phyloP scores from a whole-genome alignment of 2,329 filamentous ascomycete genomes.

The Apiospora koreana region DNA sequence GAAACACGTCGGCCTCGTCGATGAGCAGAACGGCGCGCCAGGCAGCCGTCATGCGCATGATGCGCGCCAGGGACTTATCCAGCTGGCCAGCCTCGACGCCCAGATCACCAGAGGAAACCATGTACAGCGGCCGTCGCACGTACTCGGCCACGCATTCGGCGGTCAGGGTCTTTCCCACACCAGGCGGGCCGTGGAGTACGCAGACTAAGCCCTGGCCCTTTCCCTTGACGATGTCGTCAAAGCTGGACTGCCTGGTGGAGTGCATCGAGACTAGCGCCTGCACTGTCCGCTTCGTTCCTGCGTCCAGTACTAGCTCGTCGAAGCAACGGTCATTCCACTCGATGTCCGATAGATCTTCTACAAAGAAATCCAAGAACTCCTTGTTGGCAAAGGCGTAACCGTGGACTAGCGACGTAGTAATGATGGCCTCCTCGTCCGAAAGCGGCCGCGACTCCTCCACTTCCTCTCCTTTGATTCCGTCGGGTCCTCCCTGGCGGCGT shows the following conservation, averaged over 20 bases:
- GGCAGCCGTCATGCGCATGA: slow-evolving; percentile 41
- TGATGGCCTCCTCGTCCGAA: slow-evolving; percentile 28
- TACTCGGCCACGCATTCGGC: slow-evolving; percentile 39
- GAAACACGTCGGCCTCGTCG: slow-evolving; percentile 33
- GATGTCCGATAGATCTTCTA: slow-evolving; percentile 46
- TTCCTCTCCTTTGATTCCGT: slow-evolving; percentile 14
- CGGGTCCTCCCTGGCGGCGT: slow-evolving; percentile 25
- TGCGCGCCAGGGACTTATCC: slow-evolving; percentile 21
- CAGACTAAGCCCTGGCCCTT: slow-evolving; percentile 41
- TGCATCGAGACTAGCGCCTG: slow-evolving; percentile 38
- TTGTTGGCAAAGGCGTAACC: slow-evolving; percentile 34
- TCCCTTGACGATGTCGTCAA: slow-evolving; percentile 19
- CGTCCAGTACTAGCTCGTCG: slow-evolving; percentile 48
- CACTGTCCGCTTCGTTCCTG: slow-evolving; percentile 52
- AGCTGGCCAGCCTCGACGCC: slow-evolving; percentile 26
- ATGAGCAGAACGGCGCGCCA: slow-evolving; percentile 39
- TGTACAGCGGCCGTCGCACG: slow-evolving; percentile 34
- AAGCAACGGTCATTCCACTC: slow-evolving; percentile 52
- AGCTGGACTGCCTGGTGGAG: background rate
- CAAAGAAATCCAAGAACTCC: slow-evolving; percentile 33
- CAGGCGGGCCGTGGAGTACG: slow-evolving; percentile 45
- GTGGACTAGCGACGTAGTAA: slow-evolving; percentile 29
- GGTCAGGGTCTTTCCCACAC: slow-evolving; percentile 42
- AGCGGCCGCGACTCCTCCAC: slow-evolving; percentile 22
- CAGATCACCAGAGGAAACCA: slow-evolving; percentile 31